These are phyloP conservation scores for Xylaria sp. DNA, from an alignment of 2,329 filamentous ascomycete genomes.

Conservation along the genomic window DNA sequence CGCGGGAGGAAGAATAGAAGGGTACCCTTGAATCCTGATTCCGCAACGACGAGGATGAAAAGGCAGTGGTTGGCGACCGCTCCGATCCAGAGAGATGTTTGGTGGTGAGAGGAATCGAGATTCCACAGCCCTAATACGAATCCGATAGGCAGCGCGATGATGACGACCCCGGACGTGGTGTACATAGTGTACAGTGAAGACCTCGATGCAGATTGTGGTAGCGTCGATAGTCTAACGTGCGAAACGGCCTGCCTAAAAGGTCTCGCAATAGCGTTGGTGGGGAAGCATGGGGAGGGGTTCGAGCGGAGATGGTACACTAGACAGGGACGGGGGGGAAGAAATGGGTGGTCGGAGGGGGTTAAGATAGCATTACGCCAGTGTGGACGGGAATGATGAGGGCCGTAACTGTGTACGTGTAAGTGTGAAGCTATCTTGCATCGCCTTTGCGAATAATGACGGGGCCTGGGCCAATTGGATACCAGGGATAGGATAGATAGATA, in stretches of 20 bases:
- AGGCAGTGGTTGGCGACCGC: conserved; percentile 58
- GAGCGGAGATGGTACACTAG: conserved; percentile 53
- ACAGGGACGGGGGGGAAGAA: conserved; percentile 42
- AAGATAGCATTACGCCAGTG: conserved; percentile 33
- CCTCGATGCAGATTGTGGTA: not conserved
- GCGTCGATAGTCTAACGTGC: conserved; percentile 33
- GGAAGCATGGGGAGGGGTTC: conserved; percentile 48
- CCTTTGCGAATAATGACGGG: conserved; percentile 66
- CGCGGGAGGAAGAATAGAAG: conserved; percentile 51
- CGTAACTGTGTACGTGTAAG: conserved; percentile 59
- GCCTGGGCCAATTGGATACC: conserved; percentile 42
- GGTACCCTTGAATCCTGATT: conserved; percentile 57
- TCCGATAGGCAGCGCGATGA: too few species aligned
- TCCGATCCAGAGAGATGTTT: conserved; percentile 41
- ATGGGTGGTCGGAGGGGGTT: conserved; percentile 65
- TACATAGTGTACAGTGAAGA: too few species aligned
- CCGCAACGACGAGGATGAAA: conserved; percentile 58
- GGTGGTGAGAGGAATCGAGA: not conserved
- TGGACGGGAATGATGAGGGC: conserved; percentile 7
- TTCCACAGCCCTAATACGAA: not conserved
- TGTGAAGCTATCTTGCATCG: conserved; percentile 66
- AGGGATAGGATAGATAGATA: too few species aligned
- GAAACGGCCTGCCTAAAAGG: conserved; percentile 51
- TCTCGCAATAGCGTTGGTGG: conserved; percentile 59
- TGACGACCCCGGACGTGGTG: not conserved